phyloP scores from a whole-genome alignment of 495 filamentous ascomycete genomes.

The Neurospora sp. region DNA sequence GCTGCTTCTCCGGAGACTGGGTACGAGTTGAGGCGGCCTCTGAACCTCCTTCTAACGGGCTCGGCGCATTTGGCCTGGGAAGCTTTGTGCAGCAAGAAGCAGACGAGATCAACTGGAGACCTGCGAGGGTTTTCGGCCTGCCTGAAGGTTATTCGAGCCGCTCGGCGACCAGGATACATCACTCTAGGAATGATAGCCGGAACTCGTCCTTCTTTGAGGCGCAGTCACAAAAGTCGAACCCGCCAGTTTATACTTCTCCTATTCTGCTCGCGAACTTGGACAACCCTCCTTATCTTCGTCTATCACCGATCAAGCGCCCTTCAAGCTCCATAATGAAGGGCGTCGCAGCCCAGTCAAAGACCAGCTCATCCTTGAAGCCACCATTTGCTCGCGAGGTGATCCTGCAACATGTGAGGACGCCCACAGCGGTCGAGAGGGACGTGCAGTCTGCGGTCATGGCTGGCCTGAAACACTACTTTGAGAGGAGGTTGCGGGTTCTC shows the following conservation, averaged over 20 bases:
- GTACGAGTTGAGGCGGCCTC: conserved; percentile 69
- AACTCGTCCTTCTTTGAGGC: conserved; percentile 46
- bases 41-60: conserved; percentile 51
- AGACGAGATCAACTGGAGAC: conserved; percentile 50
- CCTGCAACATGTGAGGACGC: conserved; percentile 81
- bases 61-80: conserved; percentile 44
- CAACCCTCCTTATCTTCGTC: conserved; percentile 58
- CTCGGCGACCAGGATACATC: conserved; percentile 41
- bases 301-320: conserved; percentile 51
- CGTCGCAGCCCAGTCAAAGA: conserved; percentile 28
- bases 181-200: conserved; percentile 39
- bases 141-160: conserved; percentile 56
- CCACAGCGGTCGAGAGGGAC: conserved; percentile 70
- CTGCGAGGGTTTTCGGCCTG: conserved; percentile 77
- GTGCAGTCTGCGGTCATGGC: conserved; percentile 76
- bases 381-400: conserved; percentile 87
- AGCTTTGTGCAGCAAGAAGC: conserved; percentile 38
- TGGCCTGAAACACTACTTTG: conserved; percentile 78
- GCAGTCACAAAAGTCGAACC: conserved; percentile 40
- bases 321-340: conserved; percentile 24
- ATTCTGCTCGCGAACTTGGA: conserved; percentile 78
- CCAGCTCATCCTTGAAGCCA: conserved; percentile 47
- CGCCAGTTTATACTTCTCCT: conserved; percentile 71
- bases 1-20: conserved; percentile 97
- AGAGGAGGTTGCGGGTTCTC: conserved; percentile 63